A percentile compares a stretch with the other conserved stretches of the same genome.
These are phyloP conservation scores for Acidiella bohemica DNA, from an alignment of 495 filamentous ascomycete genomes.

Conservation along the genomic window DNA sequence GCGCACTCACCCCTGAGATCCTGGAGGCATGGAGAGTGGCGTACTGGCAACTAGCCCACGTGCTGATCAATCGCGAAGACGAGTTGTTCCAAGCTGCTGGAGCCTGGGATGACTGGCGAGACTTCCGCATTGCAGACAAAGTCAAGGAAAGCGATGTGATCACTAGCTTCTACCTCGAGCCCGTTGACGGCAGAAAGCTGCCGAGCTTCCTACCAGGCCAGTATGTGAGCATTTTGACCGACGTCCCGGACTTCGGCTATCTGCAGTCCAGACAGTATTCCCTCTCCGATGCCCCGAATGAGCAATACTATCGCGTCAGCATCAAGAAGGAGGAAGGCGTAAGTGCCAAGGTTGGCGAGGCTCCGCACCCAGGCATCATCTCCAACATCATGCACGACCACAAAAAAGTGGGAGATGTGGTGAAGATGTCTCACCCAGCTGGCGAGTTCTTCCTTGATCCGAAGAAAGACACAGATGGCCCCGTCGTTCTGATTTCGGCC, in stretches of 20 bases:
- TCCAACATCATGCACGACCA: slow-evolving; percentile 56
- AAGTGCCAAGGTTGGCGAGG: too few relatives aligned
- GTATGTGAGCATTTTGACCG: slow-evolving; percentile 49
- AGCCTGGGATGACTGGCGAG: slow-evolving; percentile 50
- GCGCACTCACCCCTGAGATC: slow-evolving; percentile 52
- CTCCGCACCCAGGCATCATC: slow-evolving; percentile 52
- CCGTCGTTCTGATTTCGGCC: slow-evolving; percentile 55
- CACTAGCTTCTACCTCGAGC: slow-evolving; percentile 56
- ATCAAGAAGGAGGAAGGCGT: slow-evolving; percentile 53
- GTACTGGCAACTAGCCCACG: slow-evolving; percentile 57
- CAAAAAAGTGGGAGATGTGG: slow-evolving; percentile 42
- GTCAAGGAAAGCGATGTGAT: slow-evolving; percentile 50
- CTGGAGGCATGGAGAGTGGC: slow-evolving; percentile 56
- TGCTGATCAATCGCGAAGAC: slow-evolving; percentile 52
- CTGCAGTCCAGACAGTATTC: slow-evolving; percentile 61
- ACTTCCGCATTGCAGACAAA: slow-evolving; percentile 52
- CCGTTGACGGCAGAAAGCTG: slow-evolving; percentile 46
- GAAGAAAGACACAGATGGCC: slow-evolving; percentile 29
- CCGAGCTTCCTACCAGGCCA: slow-evolving; percentile 54
- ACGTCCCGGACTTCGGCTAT: slow-evolving; percentile 44
- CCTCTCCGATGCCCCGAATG: slow-evolving; percentile 46
- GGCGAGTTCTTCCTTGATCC: slow-evolving; percentile 56
- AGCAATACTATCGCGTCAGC: slow-evolving; percentile 53
- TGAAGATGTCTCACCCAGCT: slow-evolving; percentile 52
- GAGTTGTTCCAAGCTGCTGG: slow-evolving; percentile 44